Base-by-base conservation (phyloP, 257 asterid species). In the Orobanche coerulescens region DNA sequence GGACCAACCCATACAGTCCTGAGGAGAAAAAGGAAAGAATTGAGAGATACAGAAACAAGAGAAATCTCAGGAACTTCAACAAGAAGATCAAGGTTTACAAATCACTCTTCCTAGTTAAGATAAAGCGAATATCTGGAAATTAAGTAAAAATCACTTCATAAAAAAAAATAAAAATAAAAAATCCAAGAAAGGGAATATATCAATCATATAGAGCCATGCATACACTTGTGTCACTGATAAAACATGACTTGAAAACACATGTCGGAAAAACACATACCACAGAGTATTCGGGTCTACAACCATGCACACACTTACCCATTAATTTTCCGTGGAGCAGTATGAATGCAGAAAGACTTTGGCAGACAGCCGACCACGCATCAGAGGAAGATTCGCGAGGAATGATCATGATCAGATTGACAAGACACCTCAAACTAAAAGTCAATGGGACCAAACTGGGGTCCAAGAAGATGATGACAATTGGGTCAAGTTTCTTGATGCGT, bases 301-400 rank as follows among this genome's bases (percentile, higher is more conserved):
- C 36, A 30, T 11, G 6, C 42, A 36, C 42, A 11, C 0, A 43
- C 31, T 48, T 10, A n/a, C n/a, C 7, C 31, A 1, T 19, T 49
- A 1, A 19, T 19, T 40, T 64, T 43, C 22, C 8, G 5, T 61
- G 58, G 3, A 75, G 25, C 68, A 92, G 98, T 92, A 92, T 6
- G 98, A 88, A 62, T 88, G 98, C 73, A 76, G 98, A 71, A 92
- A 90, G 70, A 85, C 94, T 15, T 69, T 90, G 61, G 97, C 97
- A 10, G 97, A 87, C 50, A 85, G 94, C 57, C 74, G 96, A 31
- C 97, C 94, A 0, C 87, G 97, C 2, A 83, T 87, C 44, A 74
- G 95, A 56, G 97, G 97, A 50, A 72, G 96, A 66, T 90, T 90
- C 58, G 96, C 96, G 0, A 80, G 83, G 67, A 83, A 80, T 34